phyloP scores from a whole-genome alignment of 176 grass and related monocot species.

The Luzula sylvatica region DNA sequence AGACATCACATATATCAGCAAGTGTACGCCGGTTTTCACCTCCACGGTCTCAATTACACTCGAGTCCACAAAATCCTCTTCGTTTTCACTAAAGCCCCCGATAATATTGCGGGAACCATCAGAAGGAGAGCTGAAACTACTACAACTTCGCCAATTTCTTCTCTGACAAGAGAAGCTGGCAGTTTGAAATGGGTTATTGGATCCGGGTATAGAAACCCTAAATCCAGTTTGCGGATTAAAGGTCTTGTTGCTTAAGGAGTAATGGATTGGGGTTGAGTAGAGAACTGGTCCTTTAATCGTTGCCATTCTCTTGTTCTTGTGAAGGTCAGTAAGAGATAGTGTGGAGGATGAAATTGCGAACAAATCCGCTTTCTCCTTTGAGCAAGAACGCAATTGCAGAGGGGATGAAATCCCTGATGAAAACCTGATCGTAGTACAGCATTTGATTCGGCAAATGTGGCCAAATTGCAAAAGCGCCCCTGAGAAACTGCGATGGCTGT shows the following conservation, averaged over 20 bases:
- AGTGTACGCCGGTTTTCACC: too few species aligned
- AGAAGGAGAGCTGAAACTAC: constrained; percentile 60
- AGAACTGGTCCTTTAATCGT: constrained; percentile 44
- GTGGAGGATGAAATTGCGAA: too few species aligned
- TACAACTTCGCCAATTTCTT: constrained; percentile 28
- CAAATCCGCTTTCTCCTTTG: too few species aligned
- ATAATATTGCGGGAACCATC: constrained; percentile 59
- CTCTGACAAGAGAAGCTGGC: constrained; percentile 19
- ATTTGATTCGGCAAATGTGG: too few species aligned
- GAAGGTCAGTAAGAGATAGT: too few species aligned
- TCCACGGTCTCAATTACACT: constrained; percentile 82
- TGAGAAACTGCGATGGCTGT: constrained; percentile 98
- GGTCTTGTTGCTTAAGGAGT: constrained; percentile 26
- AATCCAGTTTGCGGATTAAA: constrained; percentile 24
- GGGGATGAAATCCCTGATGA: too few species aligned
- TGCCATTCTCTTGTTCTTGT: constrained; percentile 53
- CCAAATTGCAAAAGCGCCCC: too few species aligned
- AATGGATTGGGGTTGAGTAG: constrained; percentile 24
- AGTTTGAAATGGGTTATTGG: constrained; percentile 25
- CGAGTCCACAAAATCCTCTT: constrained; percentile 80
- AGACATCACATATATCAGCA: constrained; percentile 96
- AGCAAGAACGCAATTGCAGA: too few species aligned
- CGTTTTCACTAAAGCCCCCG: constrained; percentile 61
- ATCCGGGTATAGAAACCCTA: constrained; percentile 19
- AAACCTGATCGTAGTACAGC: too few species aligned